A percentile compares a stretch with the other conserved stretches of the same genome.
These are phyloP conservation scores for Elongisporangium anandrum DNA, from an alignment of 352 stramenopile genomes.

Conservation along the genomic window DNA sequence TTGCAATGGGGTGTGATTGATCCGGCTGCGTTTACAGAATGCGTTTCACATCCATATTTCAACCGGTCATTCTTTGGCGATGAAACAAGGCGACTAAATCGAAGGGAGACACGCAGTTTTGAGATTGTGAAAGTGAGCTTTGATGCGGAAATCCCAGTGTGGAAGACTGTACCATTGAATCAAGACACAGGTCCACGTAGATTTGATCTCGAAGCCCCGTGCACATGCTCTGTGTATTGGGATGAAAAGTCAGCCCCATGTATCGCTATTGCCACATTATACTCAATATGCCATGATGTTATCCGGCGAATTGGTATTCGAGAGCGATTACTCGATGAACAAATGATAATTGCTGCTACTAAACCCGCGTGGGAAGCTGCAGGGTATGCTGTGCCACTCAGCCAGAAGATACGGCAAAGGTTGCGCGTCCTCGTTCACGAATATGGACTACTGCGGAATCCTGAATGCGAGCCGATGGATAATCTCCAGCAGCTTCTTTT, in stretches of 20 bases:
- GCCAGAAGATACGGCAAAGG: slow-evolving; percentile 13
- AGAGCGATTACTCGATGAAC: slow-evolving; percentile 38
- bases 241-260: slow-evolving; percentile 22
- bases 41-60: slow-evolving; percentile 75
- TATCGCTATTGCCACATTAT: slow-evolving; percentile 21
- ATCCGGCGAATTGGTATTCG: slow-evolving; percentile 35
- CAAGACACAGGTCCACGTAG: slow-evolving; percentile 5
- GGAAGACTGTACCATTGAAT: slow-evolving; percentile 41
- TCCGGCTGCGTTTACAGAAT: slow-evolving; percentile 34
- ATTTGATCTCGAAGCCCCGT: slow-evolving; percentile 12
- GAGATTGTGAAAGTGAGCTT: slow-evolving; percentile 69
- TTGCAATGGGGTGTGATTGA: slow-evolving; percentile 47
- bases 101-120: slow-evolving; percentile 48
- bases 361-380: slow-evolving; percentile 21
- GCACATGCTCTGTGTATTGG: slow-evolving; percentile 35
- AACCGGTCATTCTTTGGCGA: slow-evolving; percentile 65
- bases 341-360: slow-evolving; percentile 28
- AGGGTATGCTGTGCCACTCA: slow-evolving; percentile 14
- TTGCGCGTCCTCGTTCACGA: slow-evolving; percentile 19
- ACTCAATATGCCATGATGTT: slow-evolving; percentile 26
- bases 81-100: slow-evolving; percentile 38
- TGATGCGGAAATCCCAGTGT: slow-evolving; percentile 57
- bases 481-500: slow-evolving; percentile 40
- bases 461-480: slow-evolving; percentile 25
- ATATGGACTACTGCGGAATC: slow-evolving; percentile 35